A percentile compares a stretch with the other conserved stretches of the same genome.
phyloP scores from a whole-genome alignment of 1,139 yeast species.

The Blastobotrys persicus region DNA sequence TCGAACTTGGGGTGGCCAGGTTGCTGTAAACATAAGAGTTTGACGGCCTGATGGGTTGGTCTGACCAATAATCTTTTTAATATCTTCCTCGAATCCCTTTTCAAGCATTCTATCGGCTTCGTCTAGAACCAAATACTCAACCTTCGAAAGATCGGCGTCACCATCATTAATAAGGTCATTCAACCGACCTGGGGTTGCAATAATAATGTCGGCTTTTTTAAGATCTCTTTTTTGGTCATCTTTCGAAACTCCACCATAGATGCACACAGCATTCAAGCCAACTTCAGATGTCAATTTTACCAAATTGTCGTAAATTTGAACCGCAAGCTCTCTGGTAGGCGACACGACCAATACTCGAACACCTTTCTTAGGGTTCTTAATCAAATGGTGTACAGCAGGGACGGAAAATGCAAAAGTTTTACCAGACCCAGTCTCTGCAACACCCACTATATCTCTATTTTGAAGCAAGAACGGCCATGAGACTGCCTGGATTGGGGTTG shows the following conservation, averaged over 20 bases:
- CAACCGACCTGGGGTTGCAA: slow-evolving; percentile 97
- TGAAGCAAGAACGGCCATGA: slow-evolving; percentile 90
- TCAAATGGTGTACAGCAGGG: slow-evolving; percentile 81
- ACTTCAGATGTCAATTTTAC: slow-evolving; percentile 61
- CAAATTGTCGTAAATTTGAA: slow-evolving; percentile 87
- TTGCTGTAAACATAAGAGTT: slow-evolving; percentile 86
- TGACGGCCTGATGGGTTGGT: slow-evolving; percentile 55
- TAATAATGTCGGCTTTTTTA: slow-evolving; percentile 67
- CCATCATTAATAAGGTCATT: slow-evolving; percentile 90
- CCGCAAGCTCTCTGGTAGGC: slow-evolving; percentile 96
- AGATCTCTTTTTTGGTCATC: slow-evolving; percentile 79
- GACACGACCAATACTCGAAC: slow-evolving; percentile 81
- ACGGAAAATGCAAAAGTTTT: slow-evolving; percentile 94
- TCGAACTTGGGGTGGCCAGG: slow-evolving; percentile 91
- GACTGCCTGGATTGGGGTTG: slow-evolving; percentile 96
- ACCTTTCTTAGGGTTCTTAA: slow-evolving; percentile 41
- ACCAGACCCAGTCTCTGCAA: slow-evolving; percentile 97
- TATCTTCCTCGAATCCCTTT: slow-evolving; percentile 95
- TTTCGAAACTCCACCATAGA: slow-evolving; percentile 97
- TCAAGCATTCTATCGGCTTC: slow-evolving; percentile 99
- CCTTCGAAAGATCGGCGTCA: slow-evolving; percentile 62
- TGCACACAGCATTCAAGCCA: slow-evolving; percentile 70
- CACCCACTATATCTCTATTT: slow-evolving; percentile 89
- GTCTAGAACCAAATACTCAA: slow-evolving; percentile 82
- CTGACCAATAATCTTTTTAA: slow-evolving; percentile 69